A percentile compares a stretch with the other conserved stretches of the same genome.
Evolutionary conservation across 306 rosid genomes (phyloP).

Genomic region (Pyrus bretschneideri): DNA sequence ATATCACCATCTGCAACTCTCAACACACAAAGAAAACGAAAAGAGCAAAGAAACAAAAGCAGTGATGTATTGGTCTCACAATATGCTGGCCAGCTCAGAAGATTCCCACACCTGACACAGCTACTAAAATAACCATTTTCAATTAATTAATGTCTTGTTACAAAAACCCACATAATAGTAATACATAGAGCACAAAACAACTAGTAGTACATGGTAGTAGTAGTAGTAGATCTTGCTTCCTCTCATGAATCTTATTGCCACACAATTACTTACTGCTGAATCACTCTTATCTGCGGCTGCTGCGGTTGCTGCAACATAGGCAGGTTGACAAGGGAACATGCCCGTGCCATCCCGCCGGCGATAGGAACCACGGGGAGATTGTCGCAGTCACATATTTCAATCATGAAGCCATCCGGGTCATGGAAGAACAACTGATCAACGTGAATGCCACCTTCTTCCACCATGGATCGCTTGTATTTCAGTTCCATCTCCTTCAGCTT

Average conservation of each 20-base stretch:
- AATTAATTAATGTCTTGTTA: not conserved
- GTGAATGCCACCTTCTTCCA: constrained; percentile 75
- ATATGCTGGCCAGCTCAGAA: constrained; percentile 3
- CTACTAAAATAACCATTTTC: not conserved
- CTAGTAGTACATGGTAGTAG: not conserved
- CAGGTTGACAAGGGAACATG: constrained; percentile 32
- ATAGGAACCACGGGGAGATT: constrained; percentile 73
- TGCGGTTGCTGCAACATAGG: constrained; percentile 25
- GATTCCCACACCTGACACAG: not conserved
- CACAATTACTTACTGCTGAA: not conserved
- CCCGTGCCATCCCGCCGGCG: constrained; percentile 28
- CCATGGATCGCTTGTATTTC: constrained; percentile 43
- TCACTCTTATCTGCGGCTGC: constrained; percentile 13
- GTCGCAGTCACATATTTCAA: constrained; percentile 91
- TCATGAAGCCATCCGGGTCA: constrained; percentile 97
- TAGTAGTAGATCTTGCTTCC: not conserved
- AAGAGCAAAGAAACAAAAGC: not conserved
- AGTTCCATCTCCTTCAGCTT: constrained; percentile 75
- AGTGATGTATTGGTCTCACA: not conserved
- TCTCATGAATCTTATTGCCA: not conserved
- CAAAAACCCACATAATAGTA: not conserved
- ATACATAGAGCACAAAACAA: not conserved
- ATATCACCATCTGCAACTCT: too few relatives aligned
- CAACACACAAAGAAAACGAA: not conserved
- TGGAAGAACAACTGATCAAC: constrained; percentile 86